These are phyloP conservation scores for Irpex rosettiformis DNA, from an alignment of 1,284 basidiomycete species.

Conservation along the genomic window DNA sequence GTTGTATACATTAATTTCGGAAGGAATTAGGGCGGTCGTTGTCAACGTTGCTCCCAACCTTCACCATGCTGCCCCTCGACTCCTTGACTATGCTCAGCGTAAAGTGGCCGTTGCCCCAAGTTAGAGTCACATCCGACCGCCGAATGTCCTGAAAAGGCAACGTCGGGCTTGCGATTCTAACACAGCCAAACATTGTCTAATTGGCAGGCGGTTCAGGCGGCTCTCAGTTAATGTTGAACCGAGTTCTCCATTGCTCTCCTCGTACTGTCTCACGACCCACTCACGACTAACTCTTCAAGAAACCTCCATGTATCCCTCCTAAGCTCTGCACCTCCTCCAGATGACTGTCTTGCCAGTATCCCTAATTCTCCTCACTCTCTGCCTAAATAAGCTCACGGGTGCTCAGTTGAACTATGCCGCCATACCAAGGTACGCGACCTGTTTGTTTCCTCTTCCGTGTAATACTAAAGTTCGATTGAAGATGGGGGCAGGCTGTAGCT, in stretches of 20 bases:
- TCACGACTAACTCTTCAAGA: slow-evolving; percentile 16
- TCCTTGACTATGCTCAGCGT: too few relatives aligned
- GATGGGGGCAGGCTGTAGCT: slow-evolving; percentile 79
- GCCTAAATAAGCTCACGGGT: slow-evolving; percentile 14
- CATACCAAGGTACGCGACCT: slow-evolving; percentile 24
- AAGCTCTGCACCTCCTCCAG: background rate
- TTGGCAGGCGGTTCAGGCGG: slow-evolving; percentile 11
- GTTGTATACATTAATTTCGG: too few relatives aligned
- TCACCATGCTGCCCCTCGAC: too few relatives aligned
- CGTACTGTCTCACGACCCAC: slow-evolving; percentile 16
- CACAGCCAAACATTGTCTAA: slow-evolving; percentile 20
- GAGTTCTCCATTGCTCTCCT: slow-evolving; percentile 1
- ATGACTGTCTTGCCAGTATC: slow-evolving; percentile 5
- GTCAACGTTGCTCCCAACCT: too few relatives aligned
- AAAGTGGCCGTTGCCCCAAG: too few relatives aligned
- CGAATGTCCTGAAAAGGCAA: slow-evolving; percentile 3
- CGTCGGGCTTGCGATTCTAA: slow-evolving; percentile 22
- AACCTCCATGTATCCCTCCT: slow-evolving; percentile 5
- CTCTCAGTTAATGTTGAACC: slow-evolving; percentile 10
- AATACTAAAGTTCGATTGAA: slow-evolving; percentile 26
- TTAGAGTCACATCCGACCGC: background rate
- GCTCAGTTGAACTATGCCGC: slow-evolving; percentile 23
- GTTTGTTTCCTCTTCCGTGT: background rate
- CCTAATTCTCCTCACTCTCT: slow-evolving; percentile 15
- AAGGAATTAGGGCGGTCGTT: too few relatives aligned